phyloP scores from a whole-genome alignment of 2,329 filamentous ascomycete species.

The Lasiodiplodia citricola region DNA sequence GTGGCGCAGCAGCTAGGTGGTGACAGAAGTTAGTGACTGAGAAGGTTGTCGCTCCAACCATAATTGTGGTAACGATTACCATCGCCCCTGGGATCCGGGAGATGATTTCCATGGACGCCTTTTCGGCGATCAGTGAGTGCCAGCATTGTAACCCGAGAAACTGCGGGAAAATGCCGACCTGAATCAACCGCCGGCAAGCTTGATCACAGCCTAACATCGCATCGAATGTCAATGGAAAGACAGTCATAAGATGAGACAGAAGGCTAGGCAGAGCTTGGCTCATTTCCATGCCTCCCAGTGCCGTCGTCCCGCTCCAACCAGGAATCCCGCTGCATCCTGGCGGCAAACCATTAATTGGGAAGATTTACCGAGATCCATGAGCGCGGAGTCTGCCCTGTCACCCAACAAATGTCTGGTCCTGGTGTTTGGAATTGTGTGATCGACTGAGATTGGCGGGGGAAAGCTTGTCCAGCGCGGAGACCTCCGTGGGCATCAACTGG shows the following conservation, averaged over 20 bases:
- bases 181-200: slow-evolving; percentile 2
- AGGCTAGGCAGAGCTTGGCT: slow-evolving; percentile 5
- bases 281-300: background rate
- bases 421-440: slow-evolving; percentile 20
- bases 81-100: slow-evolving; percentile 5
- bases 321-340: background rate
- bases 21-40: background rate
- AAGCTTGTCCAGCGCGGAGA: slow-evolving; percentile 10
- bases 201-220: background rate
- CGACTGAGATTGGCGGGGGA: slow-evolving; percentile 11
- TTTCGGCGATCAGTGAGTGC: background rate
- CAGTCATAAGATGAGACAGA: slow-evolving; percentile 2
- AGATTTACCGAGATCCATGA: slow-evolving; percentile 16
- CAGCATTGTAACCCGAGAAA: background rate
- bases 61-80: background rate
- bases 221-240: slow-evolving; percentile 3
- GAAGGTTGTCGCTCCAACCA: background rate
- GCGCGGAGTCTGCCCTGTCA: background rate
- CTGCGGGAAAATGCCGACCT: background rate
- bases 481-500: background rate
- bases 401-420: slow-evolving; percentile 2
- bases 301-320: background rate
- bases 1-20: background rate
- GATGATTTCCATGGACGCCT: slow-evolving; percentile 12
- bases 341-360: background rate